Base-by-base conservation (phyloP, 176 grass and related monocot genomes). In the Calamus simplicifolius region DNA sequence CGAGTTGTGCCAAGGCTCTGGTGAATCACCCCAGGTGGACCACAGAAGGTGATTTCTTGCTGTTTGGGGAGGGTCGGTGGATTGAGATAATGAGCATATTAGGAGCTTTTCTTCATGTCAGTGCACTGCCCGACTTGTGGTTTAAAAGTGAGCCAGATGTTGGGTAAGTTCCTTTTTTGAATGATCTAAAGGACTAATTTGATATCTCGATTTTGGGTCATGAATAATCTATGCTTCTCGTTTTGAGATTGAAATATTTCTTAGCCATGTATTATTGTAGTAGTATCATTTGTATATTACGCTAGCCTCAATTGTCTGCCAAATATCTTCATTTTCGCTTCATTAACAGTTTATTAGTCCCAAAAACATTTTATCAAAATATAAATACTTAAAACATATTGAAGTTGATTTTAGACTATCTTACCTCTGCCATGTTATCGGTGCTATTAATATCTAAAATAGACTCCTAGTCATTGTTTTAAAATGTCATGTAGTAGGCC, bases 1-100 rank as follows among this genome's bases (percentile, higher is more conserved):
- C 87, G 2, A 82, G 73, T 27, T 90, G 86, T 14, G 84, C 84
- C 13, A 91, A 80, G 66, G 84, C 80, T 72, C 50, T 98, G 59
- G 87, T 97, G 69, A 82, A 85, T 54, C 93, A 97, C 59, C 93
- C 81, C 15, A 87, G 60, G 69, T 97, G 93, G 93, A 85, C 92
- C 54, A 87, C 93, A 0, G 85, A 75, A 21, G 68, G 88, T 21
- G 80, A 48, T 48, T 59, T 85, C 43, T 61, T 91, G 75, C 55
- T 90, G 15, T 82, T 92, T 5, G 93, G 93, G 5, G 87, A 92
- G 69, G 87, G 93, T n/a, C 85, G 93, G 10, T 58, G 85, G 48
- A 80, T 97, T 77, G 93, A 97, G 67, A 29, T 97, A 53, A 75
- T 51, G 60, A 88, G 87, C 54, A 28, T 98, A 13, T 80, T 92